phyloP scores from a whole-genome alignment of 768 basidiomycete genomes.

The Pulveroboletus sp. region DNA sequence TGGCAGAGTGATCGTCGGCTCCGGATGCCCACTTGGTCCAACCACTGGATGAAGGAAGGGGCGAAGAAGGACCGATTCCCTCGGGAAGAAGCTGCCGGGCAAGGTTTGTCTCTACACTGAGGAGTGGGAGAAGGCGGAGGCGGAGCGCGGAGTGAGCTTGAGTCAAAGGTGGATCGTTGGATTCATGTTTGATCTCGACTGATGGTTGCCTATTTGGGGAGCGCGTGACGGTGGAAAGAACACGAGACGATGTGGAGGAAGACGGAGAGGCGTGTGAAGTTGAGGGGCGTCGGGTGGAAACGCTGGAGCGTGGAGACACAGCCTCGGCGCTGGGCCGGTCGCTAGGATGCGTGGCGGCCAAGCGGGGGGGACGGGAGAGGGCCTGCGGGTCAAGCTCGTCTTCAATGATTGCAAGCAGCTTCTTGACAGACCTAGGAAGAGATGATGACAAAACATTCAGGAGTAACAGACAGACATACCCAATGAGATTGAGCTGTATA shows the following conservation, averaged over 20 bases:
- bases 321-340: background rate
- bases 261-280: background rate
- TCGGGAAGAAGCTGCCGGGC: constrained; percentile 49
- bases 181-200: background rate
- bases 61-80: constrained; percentile 13
- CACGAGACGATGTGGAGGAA: background rate
- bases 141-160: constrained; percentile 25
- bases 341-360: background rate
- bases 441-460: background rate
- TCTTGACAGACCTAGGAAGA: constrained; percentile 49
- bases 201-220: background rate
- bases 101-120: constrained; percentile 52
- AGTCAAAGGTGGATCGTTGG: constrained; percentile 18
- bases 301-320: background rate
- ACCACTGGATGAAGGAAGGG: constrained; percentile 25
- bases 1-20: background rate
- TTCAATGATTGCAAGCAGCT: constrained; percentile 50
- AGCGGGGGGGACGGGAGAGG: background rate
- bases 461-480: constrained; percentile 32
- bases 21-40: constrained; percentile 27
- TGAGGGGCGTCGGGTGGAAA: background rate
- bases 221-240: background rate
- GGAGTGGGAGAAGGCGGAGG: constrained; percentile 47
- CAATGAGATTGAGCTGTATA: constrained; percentile 66
- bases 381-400: constrained; percentile 38